phyloP scores from a whole-genome alignment of 2,329 filamentous ascomycete genomes.

The Arthroderma sp. region DNA sequence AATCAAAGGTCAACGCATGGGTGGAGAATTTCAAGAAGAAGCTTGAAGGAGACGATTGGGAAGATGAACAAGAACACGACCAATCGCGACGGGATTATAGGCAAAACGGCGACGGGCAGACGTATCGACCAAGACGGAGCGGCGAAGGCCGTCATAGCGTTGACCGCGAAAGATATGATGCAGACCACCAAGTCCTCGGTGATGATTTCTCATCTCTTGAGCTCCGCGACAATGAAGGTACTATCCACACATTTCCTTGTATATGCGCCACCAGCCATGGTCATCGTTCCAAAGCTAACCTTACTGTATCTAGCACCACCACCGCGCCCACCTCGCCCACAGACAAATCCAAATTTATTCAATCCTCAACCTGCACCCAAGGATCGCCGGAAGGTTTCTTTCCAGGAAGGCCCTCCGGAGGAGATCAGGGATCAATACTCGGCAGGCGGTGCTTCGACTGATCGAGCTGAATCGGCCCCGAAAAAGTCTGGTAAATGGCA shows the following conservation, averaged over 20 bases:
- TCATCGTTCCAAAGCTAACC: neutral
- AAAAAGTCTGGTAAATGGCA: constrained; percentile 90
- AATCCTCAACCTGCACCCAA: constrained; percentile 51
- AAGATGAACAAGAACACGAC: constrained; percentile 41
- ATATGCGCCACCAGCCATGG: neutral
- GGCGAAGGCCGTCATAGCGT: constrained; percentile 61
- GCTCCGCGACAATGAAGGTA: constrained; percentile 48
- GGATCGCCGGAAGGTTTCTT: constrained; percentile 40
- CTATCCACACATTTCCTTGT: neutral
- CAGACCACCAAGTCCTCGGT: constrained; percentile 76
- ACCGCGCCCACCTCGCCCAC: constrained; percentile 46
- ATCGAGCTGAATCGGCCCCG: constrained; percentile 39
- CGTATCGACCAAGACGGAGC: constrained; percentile 42
- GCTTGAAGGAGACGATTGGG: constrained; percentile 75
- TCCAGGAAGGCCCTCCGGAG: constrained; percentile 54
- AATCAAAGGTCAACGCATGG: constrained; percentile 85
- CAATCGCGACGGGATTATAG: constrained; percentile 19
- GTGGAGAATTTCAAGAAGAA: constrained; percentile 84
- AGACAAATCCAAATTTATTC: constrained; percentile 69
- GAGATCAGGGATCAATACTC: constrained; percentile 68
- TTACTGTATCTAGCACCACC: constrained; percentile 34
- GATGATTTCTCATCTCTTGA: constrained; percentile 70
- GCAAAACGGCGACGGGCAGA: constrained; percentile 2
- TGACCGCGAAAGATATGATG: constrained; percentile 86
- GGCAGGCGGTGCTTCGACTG: constrained; percentile 43